Evolutionary conservation across 192 early-diverging fungal species (phyloP).

Genomic region (Umbelopsis sp.): DNA sequence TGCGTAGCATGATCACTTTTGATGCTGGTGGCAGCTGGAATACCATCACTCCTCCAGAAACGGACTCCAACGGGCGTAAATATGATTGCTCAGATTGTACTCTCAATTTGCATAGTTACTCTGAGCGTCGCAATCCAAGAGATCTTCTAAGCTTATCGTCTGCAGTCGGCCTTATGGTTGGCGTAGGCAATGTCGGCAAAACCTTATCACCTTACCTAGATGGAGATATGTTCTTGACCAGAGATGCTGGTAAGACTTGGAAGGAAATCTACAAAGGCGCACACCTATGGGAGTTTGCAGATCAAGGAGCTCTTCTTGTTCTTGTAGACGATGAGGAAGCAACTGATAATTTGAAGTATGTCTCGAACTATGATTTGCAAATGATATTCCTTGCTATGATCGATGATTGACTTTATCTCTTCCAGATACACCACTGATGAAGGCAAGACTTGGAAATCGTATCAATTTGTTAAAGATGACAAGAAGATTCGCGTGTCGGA

Average conservation of each 20-base stretch:
- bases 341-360: slow-evolving; percentile 58
- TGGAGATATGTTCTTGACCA: slow-evolving; percentile 83
- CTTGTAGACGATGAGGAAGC: slow-evolving; percentile 84
- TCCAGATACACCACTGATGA: slow-evolving; percentile 74
- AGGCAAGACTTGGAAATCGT: slow-evolving; percentile 68
- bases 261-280: slow-evolving; percentile 78
- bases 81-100: slow-evolving; percentile 62
- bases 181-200: slow-evolving; percentile 89
- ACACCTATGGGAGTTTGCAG: slow-evolving; percentile 92
- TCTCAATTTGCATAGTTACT: slow-evolving; percentile 88
- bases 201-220: slow-evolving; percentile 65
- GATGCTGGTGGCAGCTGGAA: slow-evolving; percentile 85
- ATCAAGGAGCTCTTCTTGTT: slow-evolving; percentile 87
- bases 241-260: slow-evolving; percentile 90
- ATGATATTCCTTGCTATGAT: neutral
- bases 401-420: neutral
- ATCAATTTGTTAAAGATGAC: slow-evolving; percentile 48
- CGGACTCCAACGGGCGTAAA: slow-evolving; percentile 41
- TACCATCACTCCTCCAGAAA: slow-evolving; percentile 50
- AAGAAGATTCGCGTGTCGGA: slow-evolving; percentile 57
- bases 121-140: slow-evolving; percentile 74
- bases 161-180: slow-evolving; percentile 89
- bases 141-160: slow-evolving; percentile 81
- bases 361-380: neutral
- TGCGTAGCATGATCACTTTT: slow-evolving; percentile 71